These are phyloP conservation scores for Urostyla sp. DNA, from an alignment of 73 alveolate genomes.

Conservation along the genomic window DNA sequence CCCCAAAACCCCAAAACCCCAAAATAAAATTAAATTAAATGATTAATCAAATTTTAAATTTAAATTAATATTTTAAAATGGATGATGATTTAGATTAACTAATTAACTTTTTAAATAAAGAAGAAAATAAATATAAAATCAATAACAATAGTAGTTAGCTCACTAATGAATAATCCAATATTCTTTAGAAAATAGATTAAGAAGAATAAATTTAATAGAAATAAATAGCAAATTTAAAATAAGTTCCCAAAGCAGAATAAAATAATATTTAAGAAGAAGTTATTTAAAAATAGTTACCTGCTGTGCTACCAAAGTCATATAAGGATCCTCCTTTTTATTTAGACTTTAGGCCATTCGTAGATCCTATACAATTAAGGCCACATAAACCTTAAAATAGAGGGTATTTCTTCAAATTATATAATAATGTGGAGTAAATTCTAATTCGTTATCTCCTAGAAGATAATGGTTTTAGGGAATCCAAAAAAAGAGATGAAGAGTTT, in stretches of 20 bases:
- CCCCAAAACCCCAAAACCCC: not conserved
- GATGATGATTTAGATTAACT: constrained; percentile 46
- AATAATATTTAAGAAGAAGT: not conserved
- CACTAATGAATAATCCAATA: not conserved
- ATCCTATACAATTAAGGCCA: constrained; percentile 67
- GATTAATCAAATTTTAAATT: not conserved
- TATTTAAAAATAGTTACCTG: not conserved
- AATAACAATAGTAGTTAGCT: not conserved
- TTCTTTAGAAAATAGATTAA: constrained; percentile 3
- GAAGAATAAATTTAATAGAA: not conserved
- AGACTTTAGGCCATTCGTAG: constrained; percentile 63
- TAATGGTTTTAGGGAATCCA: constrained; percentile 78
- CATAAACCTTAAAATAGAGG: constrained; percentile 50
- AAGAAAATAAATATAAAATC: constrained; percentile 2
- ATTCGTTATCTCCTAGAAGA: constrained; percentile 77
- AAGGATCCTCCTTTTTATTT: constrained; percentile 67
- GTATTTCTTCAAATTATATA: constrained; percentile 63
- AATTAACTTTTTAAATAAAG: constrained; percentile 29
- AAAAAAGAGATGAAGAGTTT: constrained; percentile 61
- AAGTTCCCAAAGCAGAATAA: not conserved
- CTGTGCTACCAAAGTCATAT: not conserved
- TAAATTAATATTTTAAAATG: constrained; percentile 42
- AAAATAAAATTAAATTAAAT: not conserved
- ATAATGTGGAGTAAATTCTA: constrained; percentile 66
- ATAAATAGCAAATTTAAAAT: not conserved